Evolutionary conservation across 1,139 yeast genomes (phyloP).

Genomic region (Sugiyamaella sp.): DNA sequence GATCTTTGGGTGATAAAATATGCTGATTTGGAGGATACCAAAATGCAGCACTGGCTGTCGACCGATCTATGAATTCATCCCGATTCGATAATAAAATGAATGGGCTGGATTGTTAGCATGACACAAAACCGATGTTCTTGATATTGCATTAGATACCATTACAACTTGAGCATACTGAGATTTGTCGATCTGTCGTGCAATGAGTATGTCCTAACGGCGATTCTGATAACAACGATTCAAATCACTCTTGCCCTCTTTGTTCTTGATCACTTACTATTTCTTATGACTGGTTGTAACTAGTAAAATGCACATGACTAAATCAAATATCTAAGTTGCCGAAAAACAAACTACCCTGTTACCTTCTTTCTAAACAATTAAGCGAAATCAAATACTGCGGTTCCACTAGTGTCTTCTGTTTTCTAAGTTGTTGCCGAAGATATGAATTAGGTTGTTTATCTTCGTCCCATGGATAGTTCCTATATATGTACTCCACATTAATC

Average conservation of each 20-base stretch:
- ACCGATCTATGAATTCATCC: slow-evolving; percentile 78
- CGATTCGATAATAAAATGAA: slow-evolving; percentile 77
- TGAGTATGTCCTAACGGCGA: too few relatives aligned
- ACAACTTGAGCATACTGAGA: too few relatives aligned
- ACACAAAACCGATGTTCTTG: too few relatives aligned
- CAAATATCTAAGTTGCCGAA: background rate
- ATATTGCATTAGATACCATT: too few relatives aligned
- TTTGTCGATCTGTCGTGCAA: too few relatives aligned
- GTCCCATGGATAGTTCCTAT: too few relatives aligned
- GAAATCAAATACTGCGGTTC: too few relatives aligned
- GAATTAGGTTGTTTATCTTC: too few relatives aligned
- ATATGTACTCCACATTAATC: background rate
- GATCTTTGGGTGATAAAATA: slow-evolving; percentile 73
- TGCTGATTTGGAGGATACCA: slow-evolving; percentile 47
- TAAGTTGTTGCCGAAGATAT: too few relatives aligned
- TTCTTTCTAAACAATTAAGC: too few relatives aligned
- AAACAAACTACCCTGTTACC: too few relatives aligned
- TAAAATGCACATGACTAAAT: slow-evolving; percentile 27
- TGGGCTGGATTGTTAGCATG: slow-evolving; percentile 37
- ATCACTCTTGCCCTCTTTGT: too few relatives aligned
- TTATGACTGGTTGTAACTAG: slow-evolving; percentile 26
- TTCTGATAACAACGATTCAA: background rate
- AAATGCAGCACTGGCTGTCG: slow-evolving; percentile 67
- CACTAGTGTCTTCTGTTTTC: background rate
- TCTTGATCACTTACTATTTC: slow-evolving; percentile 25